These are phyloP conservation scores for Tetradesmus lagerheimii DNA, from an alignment of 139 green algal genomes.

Conservation along the genomic window DNA sequence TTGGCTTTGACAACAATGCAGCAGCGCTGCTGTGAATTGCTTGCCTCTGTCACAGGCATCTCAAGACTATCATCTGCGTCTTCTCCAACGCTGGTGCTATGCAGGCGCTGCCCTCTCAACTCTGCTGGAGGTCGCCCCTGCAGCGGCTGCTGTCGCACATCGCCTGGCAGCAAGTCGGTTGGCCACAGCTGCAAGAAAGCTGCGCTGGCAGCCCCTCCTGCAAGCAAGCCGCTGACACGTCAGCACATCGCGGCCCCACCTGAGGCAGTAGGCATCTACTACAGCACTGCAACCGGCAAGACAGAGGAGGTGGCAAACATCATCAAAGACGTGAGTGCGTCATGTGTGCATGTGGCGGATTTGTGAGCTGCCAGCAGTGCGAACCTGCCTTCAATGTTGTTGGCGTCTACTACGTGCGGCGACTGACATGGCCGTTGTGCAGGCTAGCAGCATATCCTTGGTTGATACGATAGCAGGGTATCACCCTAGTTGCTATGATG, in stretches of 20 bases:
- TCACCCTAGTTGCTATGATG: too few relatives aligned
- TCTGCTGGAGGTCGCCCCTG: not conserved
- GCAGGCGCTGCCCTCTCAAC: not conserved
- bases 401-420: too few relatives aligned
- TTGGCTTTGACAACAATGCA: too few relatives aligned
- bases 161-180: not conserved
- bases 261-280: constrained; percentile 49
- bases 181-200: not conserved
- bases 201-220: not conserved
- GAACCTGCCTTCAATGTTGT: too few relatives aligned
- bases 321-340: constrained; percentile 50
- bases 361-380: too few relatives aligned
- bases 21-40: too few relatives aligned
- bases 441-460: too few relatives aligned
- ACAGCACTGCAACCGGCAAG: constrained; percentile 55
- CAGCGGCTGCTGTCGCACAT: not conserved
- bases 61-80: too few relatives aligned
- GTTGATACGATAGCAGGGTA: too few relatives aligned
- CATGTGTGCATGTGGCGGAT: too few relatives aligned
- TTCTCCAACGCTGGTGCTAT: not conserved
- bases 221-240: constrained; percentile 19
- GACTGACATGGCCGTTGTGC: too few relatives aligned
- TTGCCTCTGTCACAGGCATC: too few relatives aligned
- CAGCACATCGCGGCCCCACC: constrained; percentile 18
- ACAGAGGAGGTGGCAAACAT: constrained; percentile 50